Conservation (phyloP, 805 yeast genomes). For the Kockiozyma suomiensis region DNA sequence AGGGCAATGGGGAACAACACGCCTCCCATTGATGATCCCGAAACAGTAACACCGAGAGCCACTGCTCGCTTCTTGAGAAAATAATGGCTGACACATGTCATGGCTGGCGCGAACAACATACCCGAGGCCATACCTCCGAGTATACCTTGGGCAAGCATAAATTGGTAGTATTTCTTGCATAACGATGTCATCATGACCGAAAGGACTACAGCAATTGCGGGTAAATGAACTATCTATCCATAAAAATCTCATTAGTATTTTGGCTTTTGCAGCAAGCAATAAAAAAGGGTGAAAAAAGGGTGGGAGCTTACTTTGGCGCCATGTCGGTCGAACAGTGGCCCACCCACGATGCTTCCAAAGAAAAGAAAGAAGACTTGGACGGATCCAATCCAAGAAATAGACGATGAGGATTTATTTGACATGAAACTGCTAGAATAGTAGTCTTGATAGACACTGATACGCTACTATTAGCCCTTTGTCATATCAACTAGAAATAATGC, state of each 20-base stretch:
- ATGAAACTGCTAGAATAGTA: conserved; percentile 37
- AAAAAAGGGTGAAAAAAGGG: too few species aligned
- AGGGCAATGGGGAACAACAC: conserved; percentile 53
- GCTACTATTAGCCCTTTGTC: too few species aligned
- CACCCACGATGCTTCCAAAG: too few species aligned
- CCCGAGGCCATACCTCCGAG: conserved; percentile 52
- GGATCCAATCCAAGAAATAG: conserved; percentile 43
- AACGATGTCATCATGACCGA: conserved; percentile 43
- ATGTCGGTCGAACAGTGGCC: too few species aligned
- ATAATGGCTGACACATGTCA: conserved; percentile 53
- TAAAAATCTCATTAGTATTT: too few species aligned
- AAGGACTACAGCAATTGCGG: too few species aligned
- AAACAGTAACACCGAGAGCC: conserved; percentile 52
- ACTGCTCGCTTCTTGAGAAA: conserved; percentile 49
- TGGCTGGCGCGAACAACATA: too few species aligned
- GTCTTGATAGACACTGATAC: conserved; percentile 36
- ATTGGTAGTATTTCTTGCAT: conserved; percentile 52
- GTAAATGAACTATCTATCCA: too few species aligned
- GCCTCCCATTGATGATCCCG: conserved; percentile 58
- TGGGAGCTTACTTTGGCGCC: too few species aligned
- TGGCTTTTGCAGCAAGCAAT: too few species aligned
- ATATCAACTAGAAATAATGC: too few species aligned
- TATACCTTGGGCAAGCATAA: conserved; percentile 56
- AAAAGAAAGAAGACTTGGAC: conserved; percentile 38
- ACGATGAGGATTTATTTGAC: conserved; percentile 32